Percentiles rank a stretch among this genome's conserved stretches.
Evolutionary conservation across 495 filamentous ascomycete species (phyloP).

Genomic region (Neurospora cerealis): DNA sequence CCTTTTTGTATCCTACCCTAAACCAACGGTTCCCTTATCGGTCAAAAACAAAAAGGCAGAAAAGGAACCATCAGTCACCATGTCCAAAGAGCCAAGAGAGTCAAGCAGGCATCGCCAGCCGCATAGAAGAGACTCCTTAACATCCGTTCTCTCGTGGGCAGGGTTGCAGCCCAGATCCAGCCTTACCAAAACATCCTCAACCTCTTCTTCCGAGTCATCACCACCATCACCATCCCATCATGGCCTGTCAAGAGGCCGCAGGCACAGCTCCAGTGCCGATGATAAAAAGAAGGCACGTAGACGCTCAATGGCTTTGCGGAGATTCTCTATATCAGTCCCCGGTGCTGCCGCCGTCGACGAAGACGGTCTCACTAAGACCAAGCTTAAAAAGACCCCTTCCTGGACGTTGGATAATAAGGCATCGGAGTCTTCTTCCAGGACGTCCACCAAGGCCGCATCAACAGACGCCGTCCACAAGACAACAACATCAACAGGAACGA

Average conservation of each 20-base stretch:
- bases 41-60: background rate
- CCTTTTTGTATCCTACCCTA: background rate
- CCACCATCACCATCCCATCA: constrained; percentile 1
- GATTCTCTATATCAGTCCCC: constrained; percentile 14
- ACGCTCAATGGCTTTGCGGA: constrained; percentile 18
- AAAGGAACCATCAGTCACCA: constrained; percentile 2
- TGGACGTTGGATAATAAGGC: constrained; percentile 7
- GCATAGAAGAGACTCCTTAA: constrained; percentile 21
- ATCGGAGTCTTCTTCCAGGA: constrained; percentile 10
- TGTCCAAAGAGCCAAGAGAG: constrained; percentile 21
- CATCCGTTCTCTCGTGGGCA: constrained; percentile 21
- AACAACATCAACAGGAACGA: background rate
- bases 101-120: constrained; percentile 16
- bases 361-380: constrained; percentile 19
- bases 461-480: constrained; percentile 19
- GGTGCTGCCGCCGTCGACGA: constrained; percentile 3
- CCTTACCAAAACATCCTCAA: constrained; percentile 3
- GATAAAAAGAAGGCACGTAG: constrained; percentile 24
- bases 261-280: constrained; percentile 20
- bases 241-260: constrained; percentile 13
- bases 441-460: constrained; percentile 12
- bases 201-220: constrained; percentile 6
- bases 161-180: constrained; percentile 13
- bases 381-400: constrained; percentile 16
- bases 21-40: background rate